phyloP scores from a whole-genome alignment of 2,329 filamentous ascomycete species.

The Talaromyces pinophilus region DNA sequence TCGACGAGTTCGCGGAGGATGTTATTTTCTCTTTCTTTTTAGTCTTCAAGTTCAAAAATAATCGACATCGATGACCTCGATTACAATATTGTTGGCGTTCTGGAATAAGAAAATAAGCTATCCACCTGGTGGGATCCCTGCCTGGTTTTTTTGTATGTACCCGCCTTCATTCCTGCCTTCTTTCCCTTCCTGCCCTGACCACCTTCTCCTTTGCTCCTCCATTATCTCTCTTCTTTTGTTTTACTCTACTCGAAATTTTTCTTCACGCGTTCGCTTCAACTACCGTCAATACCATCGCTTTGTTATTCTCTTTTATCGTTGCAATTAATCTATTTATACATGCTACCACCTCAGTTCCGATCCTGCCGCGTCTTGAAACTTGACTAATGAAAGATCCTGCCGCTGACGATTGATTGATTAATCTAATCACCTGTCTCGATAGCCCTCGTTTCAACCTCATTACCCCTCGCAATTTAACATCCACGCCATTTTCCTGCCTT shows the following conservation, averaged over 20 bases:
- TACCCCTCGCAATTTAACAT: slow-evolving; percentile 19
- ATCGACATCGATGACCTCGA: neutral
- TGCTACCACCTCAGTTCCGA: slow-evolving; percentile 4
- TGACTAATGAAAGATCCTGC: slow-evolving; percentile 19
- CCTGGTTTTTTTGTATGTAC: slow-evolving; percentile 8
- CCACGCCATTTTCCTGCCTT: neutral
- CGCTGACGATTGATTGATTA: slow-evolving; percentile 12
- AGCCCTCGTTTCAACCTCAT: slow-evolving; percentile 14
- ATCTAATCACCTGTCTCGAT: slow-evolving; percentile 13
- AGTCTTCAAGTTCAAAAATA: neutral
- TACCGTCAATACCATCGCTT: neutral
- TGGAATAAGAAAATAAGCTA: slow-evolving; percentile 6
- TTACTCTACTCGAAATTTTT: neutral
- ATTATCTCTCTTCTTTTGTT: neutral
- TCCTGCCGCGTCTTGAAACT: slow-evolving; percentile 20
- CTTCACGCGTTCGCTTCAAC: neutral
- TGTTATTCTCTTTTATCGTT: neutral
- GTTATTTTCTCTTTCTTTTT: neutral
- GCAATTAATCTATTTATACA: neutral
- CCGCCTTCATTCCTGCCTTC: slow-evolving; percentile 21
- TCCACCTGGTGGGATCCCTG: slow-evolving; percentile 10
- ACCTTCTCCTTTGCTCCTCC: slow-evolving; percentile 6
- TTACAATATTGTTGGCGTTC: neutral
- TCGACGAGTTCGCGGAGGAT: neutral
- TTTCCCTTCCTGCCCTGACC: neutral